Conservation (phyloP, 2,329 filamentous ascomycete genomes). For the Polychaeton citri region DNA sequence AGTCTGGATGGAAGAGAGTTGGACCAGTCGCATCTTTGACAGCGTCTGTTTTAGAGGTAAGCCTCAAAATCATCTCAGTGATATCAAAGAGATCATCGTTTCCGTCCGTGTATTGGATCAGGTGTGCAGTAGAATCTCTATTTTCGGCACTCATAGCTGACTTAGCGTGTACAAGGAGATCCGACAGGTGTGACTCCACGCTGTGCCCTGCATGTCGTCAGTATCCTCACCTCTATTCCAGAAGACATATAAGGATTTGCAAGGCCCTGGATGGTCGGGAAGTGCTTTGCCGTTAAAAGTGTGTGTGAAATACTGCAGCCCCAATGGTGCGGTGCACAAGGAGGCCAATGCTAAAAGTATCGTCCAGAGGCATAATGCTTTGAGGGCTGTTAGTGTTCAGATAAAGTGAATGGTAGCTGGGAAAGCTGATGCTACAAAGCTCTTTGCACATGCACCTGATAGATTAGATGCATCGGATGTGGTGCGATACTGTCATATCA, state of each 20-base stretch:
- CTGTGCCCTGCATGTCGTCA: not conserved
- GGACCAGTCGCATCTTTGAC: not conserved
- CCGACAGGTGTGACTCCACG: not conserved
- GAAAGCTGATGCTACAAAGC: not conserved
- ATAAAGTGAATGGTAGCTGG: not conserved
- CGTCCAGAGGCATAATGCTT: not conserved
- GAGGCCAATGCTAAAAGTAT: not conserved
- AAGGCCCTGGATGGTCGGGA: not conserved
- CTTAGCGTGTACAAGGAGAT: not conserved
- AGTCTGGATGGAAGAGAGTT: slow-evolving; percentile 14
- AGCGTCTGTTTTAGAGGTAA: too few species aligned
- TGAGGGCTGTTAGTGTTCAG: not conserved
- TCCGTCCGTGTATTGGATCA: too few species aligned
- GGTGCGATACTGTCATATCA: slow-evolving; percentile 3
- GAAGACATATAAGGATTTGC: not conserved
- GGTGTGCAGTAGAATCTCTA: too few species aligned
- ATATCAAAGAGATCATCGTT: too few species aligned
- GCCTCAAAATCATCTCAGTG: too few species aligned
- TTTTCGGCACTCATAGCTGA: not conserved
- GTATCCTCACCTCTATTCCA: not conserved
- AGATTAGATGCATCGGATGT: slow-evolving; percentile 1
- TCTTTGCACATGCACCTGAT: not conserved
- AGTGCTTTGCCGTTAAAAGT: not conserved
- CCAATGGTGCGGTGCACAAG: not conserved
- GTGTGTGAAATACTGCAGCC: not conserved